A percentile compares a stretch with the other conserved stretches of the same genome.
These are phyloP conservation scores for Geotrichum australiense DNA, from an alignment of 1,139 yeast species.

Conservation along the genomic window DNA sequence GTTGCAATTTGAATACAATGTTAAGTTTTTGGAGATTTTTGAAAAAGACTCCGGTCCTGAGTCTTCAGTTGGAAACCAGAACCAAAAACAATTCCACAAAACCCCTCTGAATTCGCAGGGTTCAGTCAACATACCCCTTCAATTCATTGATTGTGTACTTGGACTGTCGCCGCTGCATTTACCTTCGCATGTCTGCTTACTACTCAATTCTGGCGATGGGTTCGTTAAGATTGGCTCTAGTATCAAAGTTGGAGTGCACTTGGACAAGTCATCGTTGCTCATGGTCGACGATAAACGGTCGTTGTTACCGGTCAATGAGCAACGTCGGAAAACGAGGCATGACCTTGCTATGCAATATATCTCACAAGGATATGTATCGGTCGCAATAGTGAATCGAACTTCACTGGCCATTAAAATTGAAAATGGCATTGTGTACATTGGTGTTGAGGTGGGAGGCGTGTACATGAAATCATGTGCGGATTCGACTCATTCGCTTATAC, in stretches of 20 bases:
- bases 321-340: slow-evolving; percentile 4
- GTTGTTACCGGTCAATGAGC: slow-evolving; percentile 12
- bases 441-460: slow-evolving; percentile 7
- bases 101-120: not conserved
- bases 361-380: slow-evolving; percentile 13
- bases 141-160: slow-evolving; percentile 26
- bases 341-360: slow-evolving; percentile 10
- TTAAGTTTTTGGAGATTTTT: slow-evolving; percentile 25
- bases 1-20: slow-evolving; percentile 27
- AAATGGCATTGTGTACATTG: not conserved
- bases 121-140: slow-evolving; percentile 21
- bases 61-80: not conserved
- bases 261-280: slow-evolving; percentile 27
- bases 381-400: slow-evolving; percentile 9
- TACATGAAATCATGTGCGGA: slow-evolving; percentile 64
- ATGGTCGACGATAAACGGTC: slow-evolving; percentile 28
- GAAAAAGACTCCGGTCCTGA: slow-evolving; percentile 14
- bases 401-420: slow-evolving; percentile 3
- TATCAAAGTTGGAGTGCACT: not conserved
- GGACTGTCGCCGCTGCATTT: slow-evolving; percentile 37
- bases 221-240: slow-evolving; percentile 40
- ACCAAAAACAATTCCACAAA: no score
- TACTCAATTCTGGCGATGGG: slow-evolving; percentile 48
- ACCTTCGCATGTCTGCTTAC: slow-evolving; percentile 41
- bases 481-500: slow-evolving; percentile 65